phyloP scores from a whole-genome alignment of 2,329 filamentous ascomycete species.

The Delphinella strobiligena region DNA sequence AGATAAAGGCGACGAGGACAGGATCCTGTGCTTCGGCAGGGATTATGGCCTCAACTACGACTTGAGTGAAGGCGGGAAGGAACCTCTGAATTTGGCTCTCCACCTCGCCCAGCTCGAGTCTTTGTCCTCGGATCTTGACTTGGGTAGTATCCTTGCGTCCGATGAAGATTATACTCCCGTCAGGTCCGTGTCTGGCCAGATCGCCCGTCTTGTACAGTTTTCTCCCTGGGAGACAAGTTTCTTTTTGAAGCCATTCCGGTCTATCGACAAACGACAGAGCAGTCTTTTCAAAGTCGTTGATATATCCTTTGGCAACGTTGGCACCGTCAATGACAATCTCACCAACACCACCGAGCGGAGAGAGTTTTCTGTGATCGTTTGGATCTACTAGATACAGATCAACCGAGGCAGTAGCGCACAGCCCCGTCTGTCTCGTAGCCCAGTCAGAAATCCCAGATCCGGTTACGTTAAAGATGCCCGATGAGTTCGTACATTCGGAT shows the following conservation, averaged over 20 bases:
- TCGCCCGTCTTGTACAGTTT: constrained; percentile 53
- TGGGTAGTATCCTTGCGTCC: constrained; percentile 57
- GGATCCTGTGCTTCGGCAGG: too few species aligned
- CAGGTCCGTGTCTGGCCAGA: constrained; percentile 43
- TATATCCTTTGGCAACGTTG: constrained; percentile 33
- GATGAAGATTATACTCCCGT: constrained; percentile 45
- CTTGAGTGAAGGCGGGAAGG: constrained; percentile 25
- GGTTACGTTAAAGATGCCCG: too few species aligned
- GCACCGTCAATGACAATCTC: constrained; percentile 37
- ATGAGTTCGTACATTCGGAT: too few species aligned
- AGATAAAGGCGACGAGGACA: too few species aligned
- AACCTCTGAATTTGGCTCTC: constrained; percentile 26
- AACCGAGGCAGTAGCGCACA: too few species aligned
- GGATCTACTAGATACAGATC: constrained; percentile 22
- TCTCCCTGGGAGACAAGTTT: constrained; percentile 23
- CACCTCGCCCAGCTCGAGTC: constrained; percentile 48
- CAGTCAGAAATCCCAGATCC: constrained; percentile 12
- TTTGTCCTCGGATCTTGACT: constrained; percentile 54
- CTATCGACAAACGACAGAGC: constrained; percentile 19
- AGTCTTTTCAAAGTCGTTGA: constrained; percentile 21
- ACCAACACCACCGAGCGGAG: constrained; percentile 33
- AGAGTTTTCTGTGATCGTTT: constrained; percentile 15
- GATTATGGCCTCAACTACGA: constrained; percentile 39
- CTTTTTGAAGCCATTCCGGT: constrained; percentile 13
- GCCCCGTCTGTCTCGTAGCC: constrained; percentile 11